Base-by-base conservation (phyloP, 2,329 filamentous ascomycete species). In the Paecilomyces fulvus region DNA sequence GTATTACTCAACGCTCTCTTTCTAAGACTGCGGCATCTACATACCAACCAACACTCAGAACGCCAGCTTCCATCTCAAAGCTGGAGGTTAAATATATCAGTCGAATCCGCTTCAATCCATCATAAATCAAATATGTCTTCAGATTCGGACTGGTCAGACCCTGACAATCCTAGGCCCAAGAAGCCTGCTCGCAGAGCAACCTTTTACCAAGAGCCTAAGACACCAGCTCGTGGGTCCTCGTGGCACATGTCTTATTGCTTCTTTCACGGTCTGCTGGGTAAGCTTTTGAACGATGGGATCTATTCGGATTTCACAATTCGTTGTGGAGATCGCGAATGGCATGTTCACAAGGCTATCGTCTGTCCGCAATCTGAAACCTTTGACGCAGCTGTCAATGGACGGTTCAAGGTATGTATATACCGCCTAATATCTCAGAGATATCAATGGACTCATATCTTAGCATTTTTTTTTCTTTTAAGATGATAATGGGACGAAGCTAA, bases 331-430 rank as follows among this genome's bases (percentile, higher is more conserved):
- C 43, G 53, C 1, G 59, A 61, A 21, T 61, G 60, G 21, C 33
- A 49, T 33, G 58, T 61, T 28, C 59, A 61, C 37, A 56, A 56
- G 10, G 58, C 58, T 4, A 53, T 61, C 14, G 55, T 61, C 30
- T 61, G 59, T 54, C 51, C 58, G 12, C 58, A 61, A 43, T 60
- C 58, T 1, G 50, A 49, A 4, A 56, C 60, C 12, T 57, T 61
- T 20, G 58, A 60, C 30, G 54, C 55, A 48, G 59, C 59, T 30
- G 58, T 58, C 55, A 56, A 55, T n/a, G 58, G 59, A 10, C 33
- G 33, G 17, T 61, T 61, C 50, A 54, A 52, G 14, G 59, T 60
- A 56, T 49, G 55, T 54, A 37, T 9, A n/a, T 43, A 1, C 14
- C n/a, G n/a, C 37, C 12, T 43, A 17, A 20, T 20, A 17, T 17